These are phyloP conservation scores for Penicillium malachiteum DNA, from an alignment of 495 filamentous ascomycete species.

Conservation along the genomic window DNA sequence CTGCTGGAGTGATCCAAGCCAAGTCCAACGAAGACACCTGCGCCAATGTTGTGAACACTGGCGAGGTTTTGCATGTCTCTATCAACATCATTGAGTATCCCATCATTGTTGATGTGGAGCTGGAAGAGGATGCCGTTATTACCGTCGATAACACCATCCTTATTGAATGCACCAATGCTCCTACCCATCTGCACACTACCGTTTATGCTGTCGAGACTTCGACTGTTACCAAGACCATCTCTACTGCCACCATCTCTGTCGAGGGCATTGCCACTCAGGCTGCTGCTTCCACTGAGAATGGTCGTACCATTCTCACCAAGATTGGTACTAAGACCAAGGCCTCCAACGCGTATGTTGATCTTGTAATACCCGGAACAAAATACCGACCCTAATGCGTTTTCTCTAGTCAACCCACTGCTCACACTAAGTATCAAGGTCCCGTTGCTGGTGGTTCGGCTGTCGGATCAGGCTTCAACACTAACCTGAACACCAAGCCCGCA, in stretches of 20 bases:
- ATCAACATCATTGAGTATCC: constrained; percentile 19
- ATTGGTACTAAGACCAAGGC: constrained; percentile 10
- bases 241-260: constrained; percentile 14
- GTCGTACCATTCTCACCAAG: constrained; percentile 10
- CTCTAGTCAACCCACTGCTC: background rate
- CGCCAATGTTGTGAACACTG: constrained; percentile 13
- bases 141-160: constrained; percentile 18
- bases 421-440: background rate
- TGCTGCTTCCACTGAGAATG: constrained; percentile 5
- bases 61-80: constrained; percentile 18
- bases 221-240: constrained; percentile 19
- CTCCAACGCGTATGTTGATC: constrained; percentile 6
- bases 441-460: constrained; percentile 18
- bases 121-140: constrained; percentile 15
- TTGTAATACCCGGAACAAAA: background rate
- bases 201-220: constrained; percentile 12
- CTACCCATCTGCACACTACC: constrained; percentile 19
- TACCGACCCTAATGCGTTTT: background rate
- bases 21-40: constrained; percentile 10
- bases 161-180: constrained; percentile 18
- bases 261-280: constrained; percentile 2
- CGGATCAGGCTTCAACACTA: constrained; percentile 17
- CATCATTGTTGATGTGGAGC: constrained; percentile 14
- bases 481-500: constrained; percentile 11
- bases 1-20: constrained; percentile 11